phyloP scores from a whole-genome alignment of 352 stramenopile genomes.

The Phytophthora sansomeana region DNA sequence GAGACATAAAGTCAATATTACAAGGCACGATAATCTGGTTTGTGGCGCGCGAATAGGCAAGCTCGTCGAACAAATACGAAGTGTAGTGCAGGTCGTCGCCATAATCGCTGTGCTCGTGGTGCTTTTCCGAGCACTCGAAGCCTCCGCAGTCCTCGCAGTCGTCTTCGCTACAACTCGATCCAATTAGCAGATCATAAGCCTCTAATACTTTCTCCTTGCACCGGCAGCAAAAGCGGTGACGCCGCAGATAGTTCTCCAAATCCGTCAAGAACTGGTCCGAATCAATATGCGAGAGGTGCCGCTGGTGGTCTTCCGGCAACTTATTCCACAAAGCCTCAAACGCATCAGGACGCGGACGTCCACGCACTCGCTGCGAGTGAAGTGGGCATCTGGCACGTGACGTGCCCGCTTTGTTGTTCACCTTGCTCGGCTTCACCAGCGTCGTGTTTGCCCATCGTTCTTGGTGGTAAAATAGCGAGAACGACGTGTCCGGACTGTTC shows the following conservation, averaged over 20 bases:
- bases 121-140: slow-evolving; percentile 80
- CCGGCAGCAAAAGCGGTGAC: slow-evolving; percentile 88
- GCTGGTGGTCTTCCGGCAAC: slow-evolving; percentile 78
- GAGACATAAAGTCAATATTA: slow-evolving; percentile 87
- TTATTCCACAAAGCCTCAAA: slow-evolving; percentile 87
- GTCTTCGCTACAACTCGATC: slow-evolving; percentile 85
- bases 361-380: slow-evolving; percentile 79
- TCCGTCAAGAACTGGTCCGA: slow-evolving; percentile 90
- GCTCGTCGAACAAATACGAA: slow-evolving; percentile 88
- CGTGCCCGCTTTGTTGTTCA: slow-evolving; percentile 37
- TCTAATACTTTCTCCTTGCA: slow-evolving; percentile 92
- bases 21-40: slow-evolving; percentile 87
- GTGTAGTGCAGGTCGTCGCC: slow-evolving; percentile 87
- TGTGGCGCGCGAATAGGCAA: slow-evolving; percentile 82
- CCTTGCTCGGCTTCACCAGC: slow-evolving; percentile 59
- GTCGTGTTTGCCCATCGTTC: slow-evolving; percentile 67
- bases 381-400: slow-evolving; percentile 72
- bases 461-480: slow-evolving; percentile 85
- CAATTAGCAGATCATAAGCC: slow-evolving; percentile 87
- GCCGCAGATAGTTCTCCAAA: slow-evolving; percentile 83
- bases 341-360: slow-evolving; percentile 70
- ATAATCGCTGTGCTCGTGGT: slow-evolving; percentile 79
- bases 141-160: slow-evolving; percentile 87
- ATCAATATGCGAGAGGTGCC: slow-evolving; percentile 85
- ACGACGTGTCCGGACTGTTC: slow-evolving; percentile 65